A percentile compares a stretch with the other conserved stretches of the same genome.
Conservation (phyloP, 2,329 filamentous ascomycete genomes). For the Phaeosphaeriaceae sp. region DNA sequence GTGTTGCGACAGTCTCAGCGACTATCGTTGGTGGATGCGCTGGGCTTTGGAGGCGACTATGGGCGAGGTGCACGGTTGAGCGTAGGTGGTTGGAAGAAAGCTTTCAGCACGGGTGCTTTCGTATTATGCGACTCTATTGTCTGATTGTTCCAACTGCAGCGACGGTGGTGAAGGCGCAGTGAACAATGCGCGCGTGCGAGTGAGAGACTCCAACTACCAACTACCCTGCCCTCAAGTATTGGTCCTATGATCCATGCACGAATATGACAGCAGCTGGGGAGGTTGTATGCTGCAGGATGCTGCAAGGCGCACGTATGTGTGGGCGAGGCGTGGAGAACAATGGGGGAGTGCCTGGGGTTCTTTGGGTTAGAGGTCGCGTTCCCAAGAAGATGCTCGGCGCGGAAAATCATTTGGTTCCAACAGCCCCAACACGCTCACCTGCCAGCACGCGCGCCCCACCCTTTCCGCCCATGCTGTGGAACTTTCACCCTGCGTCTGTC, state of each 20-base stretch:
- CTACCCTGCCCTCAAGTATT: slow-evolving; percentile 31
- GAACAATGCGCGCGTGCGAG: slow-evolving; percentile 27
- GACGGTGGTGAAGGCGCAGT: slow-evolving; percentile 24
- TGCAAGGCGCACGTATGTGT: slow-evolving; percentile 19
- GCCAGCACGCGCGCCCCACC: slow-evolving; percentile 30
- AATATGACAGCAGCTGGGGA: slow-evolving; percentile 5
- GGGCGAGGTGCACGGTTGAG: slow-evolving; percentile 23
- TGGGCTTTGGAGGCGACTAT: slow-evolving; percentile 9
- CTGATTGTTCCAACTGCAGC: slow-evolving; percentile 29
- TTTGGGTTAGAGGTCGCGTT: slow-evolving; percentile 8
- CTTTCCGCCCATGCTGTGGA: slow-evolving; percentile 32
- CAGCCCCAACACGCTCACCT: slow-evolving; percentile 21
- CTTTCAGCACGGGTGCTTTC: slow-evolving; percentile 17
- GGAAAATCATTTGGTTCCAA: slow-evolving; percentile 24
- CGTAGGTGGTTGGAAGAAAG: slow-evolving; percentile 9
- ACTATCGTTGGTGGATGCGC: slow-evolving; percentile 13
- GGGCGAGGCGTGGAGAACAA: slow-evolving; percentile 21
- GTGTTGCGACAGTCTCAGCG: slow-evolving; percentile 14
- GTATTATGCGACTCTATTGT: slow-evolving; percentile 36
- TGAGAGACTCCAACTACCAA: slow-evolving; percentile 40
- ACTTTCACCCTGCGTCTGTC: slow-evolving; percentile 28
- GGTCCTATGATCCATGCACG: slow-evolving; percentile 38
- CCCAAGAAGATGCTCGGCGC: slow-evolving; percentile 19
- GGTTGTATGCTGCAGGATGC: slow-evolving; percentile 6
- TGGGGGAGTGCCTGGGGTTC: slow-evolving; percentile 8